These are phyloP conservation scores for Aspergillus pseudonomiae DNA, from an alignment of 2,329 filamentous ascomycete species.

Conservation along the genomic window DNA sequence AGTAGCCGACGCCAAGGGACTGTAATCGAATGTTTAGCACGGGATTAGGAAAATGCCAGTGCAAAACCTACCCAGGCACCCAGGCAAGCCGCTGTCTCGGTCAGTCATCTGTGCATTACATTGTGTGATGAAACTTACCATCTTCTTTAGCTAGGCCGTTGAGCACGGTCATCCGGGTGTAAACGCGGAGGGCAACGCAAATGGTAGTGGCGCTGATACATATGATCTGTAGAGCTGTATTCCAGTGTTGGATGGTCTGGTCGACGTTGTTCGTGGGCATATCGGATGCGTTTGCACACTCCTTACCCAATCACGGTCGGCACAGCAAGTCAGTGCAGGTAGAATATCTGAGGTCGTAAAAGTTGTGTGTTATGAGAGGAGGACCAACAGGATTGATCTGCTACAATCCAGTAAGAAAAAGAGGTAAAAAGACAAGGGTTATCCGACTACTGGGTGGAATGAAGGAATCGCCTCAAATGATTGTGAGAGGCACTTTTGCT, in stretches of 20 bases:
- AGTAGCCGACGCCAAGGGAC: neutral
- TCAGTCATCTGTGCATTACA: neutral
- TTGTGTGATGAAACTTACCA: neutral
- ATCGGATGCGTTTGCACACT: neutral
- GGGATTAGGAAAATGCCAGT: neutral
- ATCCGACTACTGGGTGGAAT: accelerated
- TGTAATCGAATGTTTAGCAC: neutral
- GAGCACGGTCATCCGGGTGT: neutral
- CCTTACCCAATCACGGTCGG: neutral
- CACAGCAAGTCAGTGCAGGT: neutral
- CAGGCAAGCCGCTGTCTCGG: neutral
- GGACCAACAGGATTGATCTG: neutral
- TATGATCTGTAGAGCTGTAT: neutral
- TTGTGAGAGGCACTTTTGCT: neutral
- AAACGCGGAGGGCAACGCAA: neutral
- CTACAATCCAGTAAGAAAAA: neutral
- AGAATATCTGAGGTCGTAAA: accelerated
- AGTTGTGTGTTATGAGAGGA: accelerated
- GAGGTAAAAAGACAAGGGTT: neutral
- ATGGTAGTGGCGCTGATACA: neutral
- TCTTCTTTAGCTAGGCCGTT: neutral
- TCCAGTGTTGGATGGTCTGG: neutral
- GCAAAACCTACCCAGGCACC: neutral
- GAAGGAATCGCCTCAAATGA: accelerated
- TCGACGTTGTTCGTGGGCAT: neutral